Percentiles rank a stretch among this genome's conserved stretches.
phyloP scores from a whole-genome alignment of 352 stramenopile genomes.

The Phytophthora podocarpi region DNA sequence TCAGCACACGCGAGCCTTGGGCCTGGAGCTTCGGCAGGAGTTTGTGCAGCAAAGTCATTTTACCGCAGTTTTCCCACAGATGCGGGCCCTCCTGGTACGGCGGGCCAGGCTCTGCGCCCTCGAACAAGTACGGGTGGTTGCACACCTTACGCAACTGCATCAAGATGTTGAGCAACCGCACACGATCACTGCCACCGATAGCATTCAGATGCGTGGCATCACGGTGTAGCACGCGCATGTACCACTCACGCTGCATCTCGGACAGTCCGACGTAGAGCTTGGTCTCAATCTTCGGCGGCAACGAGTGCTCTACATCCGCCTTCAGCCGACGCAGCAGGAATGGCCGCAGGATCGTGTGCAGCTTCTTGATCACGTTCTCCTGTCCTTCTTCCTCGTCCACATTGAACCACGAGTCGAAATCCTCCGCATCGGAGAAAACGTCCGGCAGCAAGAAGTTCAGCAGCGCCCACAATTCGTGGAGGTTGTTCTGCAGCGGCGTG shows the following conservation, averaged over 20 bases:
- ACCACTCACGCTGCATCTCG: constrained; percentile 98
- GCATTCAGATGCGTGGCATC: constrained; percentile 97
- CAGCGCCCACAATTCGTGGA: constrained; percentile 99
- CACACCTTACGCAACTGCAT: constrained; percentile 99
- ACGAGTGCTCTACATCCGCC: constrained; percentile 95
- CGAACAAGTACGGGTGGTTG: constrained; percentile 99
- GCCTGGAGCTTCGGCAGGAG: constrained; percentile 88
- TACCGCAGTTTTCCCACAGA: constrained; percentile 98
- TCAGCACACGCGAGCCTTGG: constrained; percentile 94
- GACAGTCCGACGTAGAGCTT: constrained; percentile 98
- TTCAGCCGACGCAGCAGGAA: constrained; percentile 99
- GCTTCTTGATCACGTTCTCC: constrained; percentile 97
- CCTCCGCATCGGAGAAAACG: constrained; percentile 95
- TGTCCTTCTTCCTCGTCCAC: constrained; percentile 95
- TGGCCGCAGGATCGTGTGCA: constrained; percentile 97
- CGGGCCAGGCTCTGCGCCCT: constrained; percentile 96
- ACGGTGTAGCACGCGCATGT: constrained; percentile 97
- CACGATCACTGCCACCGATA: constrained; percentile 95
- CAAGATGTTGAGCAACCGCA: constrained; percentile 97
- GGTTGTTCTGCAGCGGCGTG: constrained; percentile 99
- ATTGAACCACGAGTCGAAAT: constrained; percentile 99
- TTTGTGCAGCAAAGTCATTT: constrained; percentile 97
- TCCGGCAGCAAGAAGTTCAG: constrained; percentile 98
- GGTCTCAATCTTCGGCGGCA: constrained; percentile 98
- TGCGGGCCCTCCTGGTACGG: constrained; percentile 97